Evolutionary conservation across 2,329 filamentous ascomycete species (phyloP), one percentile per base, ranked within the genome.

Genomic region (Lachnellula arida): DNA sequence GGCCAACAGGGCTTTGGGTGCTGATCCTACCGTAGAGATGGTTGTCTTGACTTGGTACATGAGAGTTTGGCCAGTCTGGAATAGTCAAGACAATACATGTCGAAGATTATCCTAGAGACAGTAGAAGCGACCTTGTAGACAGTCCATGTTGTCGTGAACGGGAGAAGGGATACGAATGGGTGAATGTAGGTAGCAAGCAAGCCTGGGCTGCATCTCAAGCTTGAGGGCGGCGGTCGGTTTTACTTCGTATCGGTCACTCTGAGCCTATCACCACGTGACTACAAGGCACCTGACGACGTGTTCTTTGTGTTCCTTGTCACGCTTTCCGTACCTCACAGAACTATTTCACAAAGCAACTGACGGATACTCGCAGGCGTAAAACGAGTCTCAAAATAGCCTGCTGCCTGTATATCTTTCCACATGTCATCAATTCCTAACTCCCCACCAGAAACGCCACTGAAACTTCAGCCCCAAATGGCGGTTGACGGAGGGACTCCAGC

Each of bases 21-120:
- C 44, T 32, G 47, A 46, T 19, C 46, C 37, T 48, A 22, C 25
- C 9, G 25, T 22, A 53, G 44, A 40, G 44, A 55, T 57, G 53
- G 54, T 52, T 55, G 32, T 52, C 23, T 51, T 35, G 43, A 53
- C n/a, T n/a, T 23, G 22, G 37, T 51, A 14, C 48, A 56, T 54
- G 52, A 46, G 42, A 55, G 28, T 22, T 52, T 56, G 49, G 44
- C 49, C 25, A 19, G 46, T 5, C 11, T 52, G 40, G 49, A 55
- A 19, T 40, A 22, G 32, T 59, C 54, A 52, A 39, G 46, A 9
- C 17, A 50, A 60, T 60, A 40, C 60, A 63, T 65, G 37, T 60
- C 54, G 54, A 43, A 56, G 42, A 12, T 14, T 32, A 19, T 11
- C 12, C 3, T 14, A 17, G 48, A 44, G 49, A 54, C 28, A 37